phyloP scores from a whole-genome alignment of 2,329 filamentous ascomycete species.

The Cryphonectria naterciae region DNA sequence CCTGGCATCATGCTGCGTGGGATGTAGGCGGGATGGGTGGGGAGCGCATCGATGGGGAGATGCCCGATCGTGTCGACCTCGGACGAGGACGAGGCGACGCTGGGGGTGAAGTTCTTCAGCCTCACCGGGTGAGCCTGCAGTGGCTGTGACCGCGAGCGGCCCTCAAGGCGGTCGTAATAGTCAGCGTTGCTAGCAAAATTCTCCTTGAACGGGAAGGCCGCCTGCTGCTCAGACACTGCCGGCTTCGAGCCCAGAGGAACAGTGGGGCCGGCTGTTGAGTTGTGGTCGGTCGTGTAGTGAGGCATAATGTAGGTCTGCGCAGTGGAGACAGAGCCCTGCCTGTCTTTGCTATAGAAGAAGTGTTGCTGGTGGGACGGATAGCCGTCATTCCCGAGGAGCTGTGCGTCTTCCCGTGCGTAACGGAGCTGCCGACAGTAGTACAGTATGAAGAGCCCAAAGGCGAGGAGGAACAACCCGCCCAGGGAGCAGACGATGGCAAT shows the following conservation, averaged over 20 bases:
- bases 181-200: constrained; percentile 41
- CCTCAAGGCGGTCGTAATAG: constrained; percentile 46
- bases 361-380: neutral
- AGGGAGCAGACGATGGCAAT: constrained; percentile 57
- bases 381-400: constrained; percentile 5
- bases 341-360: constrained; percentile 25
- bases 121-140: constrained; percentile 21
- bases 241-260: constrained; percentile 11
- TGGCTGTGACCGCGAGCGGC: constrained; percentile 27
- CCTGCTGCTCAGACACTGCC: constrained; percentile 2
- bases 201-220: constrained; percentile 25
- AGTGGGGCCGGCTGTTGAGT: constrained; percentile 26
- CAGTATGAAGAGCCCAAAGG: constrained; percentile 48
- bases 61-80: constrained; percentile 8
- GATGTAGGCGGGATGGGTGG: constrained; percentile 55
- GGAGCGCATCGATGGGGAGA: constrained; percentile 40
- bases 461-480: constrained; percentile 47
- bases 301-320: constrained; percentile 22
- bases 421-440: constrained; percentile 52
- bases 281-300: constrained; percentile 41
- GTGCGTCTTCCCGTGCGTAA: constrained; percentile 37
- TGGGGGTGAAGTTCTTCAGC: neutral
- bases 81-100: neutral
- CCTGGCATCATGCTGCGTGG: constrained; percentile 35
- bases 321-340: constrained; percentile 32